Evolutionary conservation across 1,284 basidiomycete genomes (phyloP), one percentile per base, ranked within the genome.

Genomic region (Clitocybe nebularis): DNA sequence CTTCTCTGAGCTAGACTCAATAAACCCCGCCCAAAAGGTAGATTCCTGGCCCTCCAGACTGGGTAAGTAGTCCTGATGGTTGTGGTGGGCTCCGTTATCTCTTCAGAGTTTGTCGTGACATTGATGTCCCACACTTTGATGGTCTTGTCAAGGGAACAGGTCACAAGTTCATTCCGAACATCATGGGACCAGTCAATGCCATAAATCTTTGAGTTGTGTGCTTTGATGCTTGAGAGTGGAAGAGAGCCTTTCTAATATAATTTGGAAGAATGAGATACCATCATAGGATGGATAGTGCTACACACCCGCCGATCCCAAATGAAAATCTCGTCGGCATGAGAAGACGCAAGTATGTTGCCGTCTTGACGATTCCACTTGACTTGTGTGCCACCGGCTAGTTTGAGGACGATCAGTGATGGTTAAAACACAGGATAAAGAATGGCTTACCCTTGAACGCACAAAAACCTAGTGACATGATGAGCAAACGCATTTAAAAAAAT

Each of bases 321-420:
- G 32, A 90, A 64, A 1, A 94, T 86, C 51, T 87, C 76, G 49
- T 88, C 85, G 42, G 80, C 75, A 57, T 96, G 93, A 1, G 91
- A 84, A 1, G 90, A 93, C 0, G 93, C 93, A 1, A 97, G 70
- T 4, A 94, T 68, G 51, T 95, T 83, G 4, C 82, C 76, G 53
- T 94, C 84, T 54, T 85, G 80, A 9, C 89, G 75, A 57, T 94
- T 96, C 90, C 92, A 97, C 64, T 96, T 96, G 45, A 96, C 90
- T 63, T 97, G 93, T 0, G 93, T 96, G 0, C 87, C 89, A n/a
- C 77, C 81, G 14, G 81, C 89, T 90, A 25, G 2, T 11, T 19
- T 6, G 5, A 26, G 14, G 7, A n/a, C n/a, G n/a, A 24, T 13
- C 5, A 40, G 14, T 21, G 16, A 6, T 26, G 14, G 7, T 16